phyloP scores from a whole-genome alignment of 192 early-diverging fungal genomes.

The Coemansia guatemalensis region DNA sequence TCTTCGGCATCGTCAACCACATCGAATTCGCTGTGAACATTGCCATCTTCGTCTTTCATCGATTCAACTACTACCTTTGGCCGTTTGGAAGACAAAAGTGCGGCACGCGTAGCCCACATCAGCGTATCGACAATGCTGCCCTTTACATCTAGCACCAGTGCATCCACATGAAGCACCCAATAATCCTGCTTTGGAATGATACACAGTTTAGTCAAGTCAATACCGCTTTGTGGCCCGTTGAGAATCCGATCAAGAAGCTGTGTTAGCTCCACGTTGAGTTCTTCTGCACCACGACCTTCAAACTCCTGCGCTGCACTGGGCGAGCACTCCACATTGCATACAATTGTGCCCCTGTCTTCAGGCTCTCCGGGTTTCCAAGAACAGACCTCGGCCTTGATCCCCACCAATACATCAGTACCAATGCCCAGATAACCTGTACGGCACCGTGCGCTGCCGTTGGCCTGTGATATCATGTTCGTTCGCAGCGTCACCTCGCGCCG shows the following conservation, averaged over 20 bases:
- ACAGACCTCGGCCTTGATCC: conserved; percentile 90
- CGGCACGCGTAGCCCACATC: conserved; percentile 82
- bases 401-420: conserved; percentile 90
- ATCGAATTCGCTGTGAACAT: conserved; percentile 82
- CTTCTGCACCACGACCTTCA: conserved; percentile 75
- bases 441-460: conserved; percentile 84
- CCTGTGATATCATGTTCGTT: conserved; percentile 85
- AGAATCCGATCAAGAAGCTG: conserved; percentile 79
- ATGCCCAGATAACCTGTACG: conserved; percentile 58
- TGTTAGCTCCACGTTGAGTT: conserved; percentile 82
- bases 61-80: conserved; percentile 84
- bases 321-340: conserved; percentile 92
- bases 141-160: conserved; percentile 84
- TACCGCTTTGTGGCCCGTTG: conserved; percentile 77
- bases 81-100: conserved; percentile 83
- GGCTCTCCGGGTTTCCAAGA: conserved; percentile 60
- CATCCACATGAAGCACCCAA: conserved; percentile 92
- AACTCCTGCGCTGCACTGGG: conserved; percentile 82
- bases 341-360: conserved; percentile 61
- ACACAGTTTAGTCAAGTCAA: conserved; percentile 83
- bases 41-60: conserved; percentile 74
- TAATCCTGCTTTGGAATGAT: conserved; percentile 88
- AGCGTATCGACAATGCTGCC: conserved; percentile 87
- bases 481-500: conserved; percentile 79
- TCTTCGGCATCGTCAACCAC: conserved; percentile 89